Evolutionary conservation across 2,329 filamentous ascomycete genomes (phyloP).

Genomic region (Blastomyces percursus): DNA sequence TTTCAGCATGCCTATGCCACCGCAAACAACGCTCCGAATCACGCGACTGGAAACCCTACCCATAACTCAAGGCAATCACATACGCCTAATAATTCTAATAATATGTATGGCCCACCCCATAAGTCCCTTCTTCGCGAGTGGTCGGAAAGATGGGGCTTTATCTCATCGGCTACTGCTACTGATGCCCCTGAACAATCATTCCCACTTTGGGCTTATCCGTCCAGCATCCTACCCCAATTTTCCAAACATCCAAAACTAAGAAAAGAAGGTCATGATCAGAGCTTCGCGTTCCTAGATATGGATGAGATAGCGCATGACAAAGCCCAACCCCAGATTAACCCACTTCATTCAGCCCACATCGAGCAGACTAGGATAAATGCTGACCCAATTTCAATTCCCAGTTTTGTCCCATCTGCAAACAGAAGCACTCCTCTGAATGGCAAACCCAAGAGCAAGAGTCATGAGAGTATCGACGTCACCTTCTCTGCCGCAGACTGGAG

Average conservation of each 20-base stretch:
- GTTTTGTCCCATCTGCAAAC: conserved; percentile 8
- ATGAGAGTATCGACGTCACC: conserved; percentile 26
- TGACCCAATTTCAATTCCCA: conserved; percentile 7
- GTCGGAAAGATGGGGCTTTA: conserved; percentile 15
- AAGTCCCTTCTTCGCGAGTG: conserved; percentile 11
- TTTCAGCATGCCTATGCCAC: background rate
- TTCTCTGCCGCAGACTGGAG: conserved; percentile 36
- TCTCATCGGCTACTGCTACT: conserved; percentile 3
- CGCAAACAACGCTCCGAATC: background rate
- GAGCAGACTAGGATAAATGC: background rate
- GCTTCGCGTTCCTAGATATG: background rate
- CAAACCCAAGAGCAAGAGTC: conserved; percentile 25
- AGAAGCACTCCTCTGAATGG: conserved; percentile 12
- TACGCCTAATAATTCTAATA: conserved; percentile 6
- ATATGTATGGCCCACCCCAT: conserved; percentile 15
- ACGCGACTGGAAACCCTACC: background rate
- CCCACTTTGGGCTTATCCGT: conserved; percentile 20
- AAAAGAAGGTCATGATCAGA: background rate
- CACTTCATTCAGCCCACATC: background rate
- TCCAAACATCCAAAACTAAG: conserved; percentile 8
- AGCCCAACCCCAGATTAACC: background rate
- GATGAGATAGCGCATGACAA: background rate
- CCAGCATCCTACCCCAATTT: conserved; percentile 18
- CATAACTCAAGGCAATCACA: background rate
- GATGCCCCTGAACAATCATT: conserved; percentile 13